These are phyloP conservation scores for Biscogniauxia sp. DNA, from an alignment of 2,329 filamentous ascomycete species.

Conservation along the genomic window DNA sequence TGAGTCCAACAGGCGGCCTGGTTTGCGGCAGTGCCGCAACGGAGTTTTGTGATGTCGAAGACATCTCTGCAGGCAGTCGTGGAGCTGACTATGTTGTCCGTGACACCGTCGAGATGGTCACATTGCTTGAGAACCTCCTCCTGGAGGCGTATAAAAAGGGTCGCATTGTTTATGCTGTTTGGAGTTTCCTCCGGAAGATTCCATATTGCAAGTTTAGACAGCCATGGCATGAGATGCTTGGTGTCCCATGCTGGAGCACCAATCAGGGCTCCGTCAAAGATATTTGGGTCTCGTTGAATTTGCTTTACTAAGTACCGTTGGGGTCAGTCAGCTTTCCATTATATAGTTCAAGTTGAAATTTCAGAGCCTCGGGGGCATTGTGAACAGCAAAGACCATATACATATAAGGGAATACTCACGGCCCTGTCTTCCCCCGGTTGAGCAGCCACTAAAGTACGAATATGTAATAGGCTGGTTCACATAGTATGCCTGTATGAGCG, in stretches of 20 bases:
- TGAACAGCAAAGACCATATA: not conserved
- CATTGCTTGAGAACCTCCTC: slow-evolving; percentile 43
- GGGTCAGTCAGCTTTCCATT: not conserved
- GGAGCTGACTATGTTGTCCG: slow-evolving; percentile 42
- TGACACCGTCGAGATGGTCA: slow-evolving; percentile 41
- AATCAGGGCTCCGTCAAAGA: slow-evolving; percentile 51
- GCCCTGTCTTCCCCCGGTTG: slow-evolving; percentile 53
- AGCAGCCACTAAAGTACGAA: slow-evolving; percentile 52
- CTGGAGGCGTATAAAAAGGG: slow-evolving; percentile 40
- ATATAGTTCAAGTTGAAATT: too few relatives aligned
- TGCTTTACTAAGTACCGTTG: slow-evolving; percentile 31
- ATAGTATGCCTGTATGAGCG: slow-evolving; percentile 44
- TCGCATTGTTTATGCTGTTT: slow-evolving; percentile 38
- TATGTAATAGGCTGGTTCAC: slow-evolving; percentile 35
- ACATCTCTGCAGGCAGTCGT: slow-evolving; percentile 34
- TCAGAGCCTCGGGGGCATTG: too few relatives aligned
- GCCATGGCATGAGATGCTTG: slow-evolving; percentile 39
- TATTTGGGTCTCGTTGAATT: slow-evolving; percentile 45
- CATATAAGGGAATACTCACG: slow-evolving; percentile 42
- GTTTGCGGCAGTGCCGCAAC: slow-evolving; percentile 29
- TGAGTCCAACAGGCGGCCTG: slow-evolving; percentile 37
- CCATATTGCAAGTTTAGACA: slow-evolving; percentile 40
- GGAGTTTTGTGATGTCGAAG: slow-evolving; percentile 33
- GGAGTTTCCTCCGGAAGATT: slow-evolving; percentile 42
- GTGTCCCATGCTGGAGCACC: slow-evolving; percentile 47